phyloP scores from a whole-genome alignment of 768 basidiomycete genomes.

The Tulasnella sp. region DNA sequence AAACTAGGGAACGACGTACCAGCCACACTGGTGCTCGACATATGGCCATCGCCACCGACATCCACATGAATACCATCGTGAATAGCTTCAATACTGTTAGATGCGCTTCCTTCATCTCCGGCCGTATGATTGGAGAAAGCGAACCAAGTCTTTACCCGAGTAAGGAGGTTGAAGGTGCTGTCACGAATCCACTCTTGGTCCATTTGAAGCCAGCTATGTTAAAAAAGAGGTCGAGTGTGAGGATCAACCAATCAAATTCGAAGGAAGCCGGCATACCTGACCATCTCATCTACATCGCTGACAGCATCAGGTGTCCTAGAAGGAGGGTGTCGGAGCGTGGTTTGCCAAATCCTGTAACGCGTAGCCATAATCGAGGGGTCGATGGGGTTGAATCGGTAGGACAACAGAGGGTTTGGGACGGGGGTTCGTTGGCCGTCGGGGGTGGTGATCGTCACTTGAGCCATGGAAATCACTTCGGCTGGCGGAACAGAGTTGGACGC shows the following conservation, averaged over 20 bases:
- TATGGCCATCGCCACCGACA: conserved; percentile 31
- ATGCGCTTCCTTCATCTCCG: neutral
- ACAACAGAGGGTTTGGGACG: conserved; percentile 25
- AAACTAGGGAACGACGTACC: neutral
- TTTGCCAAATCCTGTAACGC: neutral
- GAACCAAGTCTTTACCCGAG: conserved; percentile 20
- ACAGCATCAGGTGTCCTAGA: neutral
- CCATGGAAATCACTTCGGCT: conserved; percentile 46
- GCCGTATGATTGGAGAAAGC: conserved; percentile 27
- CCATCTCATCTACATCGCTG: conserved; percentile 2
- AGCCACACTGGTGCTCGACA: conserved; percentile 6
- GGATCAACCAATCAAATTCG: neutral
- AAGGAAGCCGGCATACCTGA: neutral
- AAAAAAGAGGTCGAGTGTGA: neutral
- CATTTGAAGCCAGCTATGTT: neutral
- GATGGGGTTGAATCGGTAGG: conserved; percentile 32
- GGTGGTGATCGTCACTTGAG: conserved; percentile 45
- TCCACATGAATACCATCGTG: conserved; percentile 30
- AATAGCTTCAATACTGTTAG: conserved; percentile 32
- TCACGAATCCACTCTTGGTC: conserved; percentile 8
- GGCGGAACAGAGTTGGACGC: conserved; percentile 49
- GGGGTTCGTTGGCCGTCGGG: conserved; percentile 41
- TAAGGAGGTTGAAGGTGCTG: conserved; percentile 22
- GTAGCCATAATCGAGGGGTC: neutral
- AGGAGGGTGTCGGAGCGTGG: neutral